Evolutionary conservation across 495 filamentous ascomycete species (phyloP).

Genomic region (Xylaria curta): DNA sequence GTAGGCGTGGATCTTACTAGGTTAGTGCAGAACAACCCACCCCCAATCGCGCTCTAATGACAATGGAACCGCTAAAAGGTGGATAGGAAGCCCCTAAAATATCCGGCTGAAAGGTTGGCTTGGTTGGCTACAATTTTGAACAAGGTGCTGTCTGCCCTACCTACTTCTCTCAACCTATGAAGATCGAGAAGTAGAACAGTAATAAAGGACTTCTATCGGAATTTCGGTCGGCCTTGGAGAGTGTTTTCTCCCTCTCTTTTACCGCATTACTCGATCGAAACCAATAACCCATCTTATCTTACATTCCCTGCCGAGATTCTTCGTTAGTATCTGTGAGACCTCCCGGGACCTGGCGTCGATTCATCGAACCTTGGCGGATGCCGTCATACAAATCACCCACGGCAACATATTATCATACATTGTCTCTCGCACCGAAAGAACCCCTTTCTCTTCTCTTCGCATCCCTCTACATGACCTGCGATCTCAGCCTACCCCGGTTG

Average conservation of each 20-base stretch:
- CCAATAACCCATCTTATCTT: background rate
- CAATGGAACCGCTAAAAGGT: background rate
- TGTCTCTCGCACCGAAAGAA: conserved; percentile 15
- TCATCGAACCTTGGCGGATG: conserved; percentile 21
- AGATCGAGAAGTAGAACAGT: conserved; percentile 6
- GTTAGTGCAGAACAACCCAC: background rate
- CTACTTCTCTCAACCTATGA: background rate
- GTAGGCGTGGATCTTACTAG: conserved; percentile 1
- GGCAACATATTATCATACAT: background rate
- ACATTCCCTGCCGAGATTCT: too few species aligned
- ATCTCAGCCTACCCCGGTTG: background rate
- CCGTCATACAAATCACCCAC: conserved; percentile 21
- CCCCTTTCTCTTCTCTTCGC: background rate
- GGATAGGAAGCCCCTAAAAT: conserved; percentile 4
- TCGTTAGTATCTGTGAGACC: too few species aligned
- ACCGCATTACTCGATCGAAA: background rate
- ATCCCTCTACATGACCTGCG: background rate
- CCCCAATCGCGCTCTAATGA: background rate
- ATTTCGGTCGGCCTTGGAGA: background rate
- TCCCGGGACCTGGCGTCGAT: conserved; percentile 2
- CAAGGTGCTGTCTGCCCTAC: background rate
- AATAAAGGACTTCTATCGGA: background rate
- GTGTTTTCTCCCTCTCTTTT: background rate
- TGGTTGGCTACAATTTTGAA: background rate
- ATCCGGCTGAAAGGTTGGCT: background rate